Evolutionary conservation across 495 filamentous ascomycete genomes (phyloP), one percentile per base, ranked within the genome.

Genomic region (Penicillium macrosclerotiorum): DNA sequence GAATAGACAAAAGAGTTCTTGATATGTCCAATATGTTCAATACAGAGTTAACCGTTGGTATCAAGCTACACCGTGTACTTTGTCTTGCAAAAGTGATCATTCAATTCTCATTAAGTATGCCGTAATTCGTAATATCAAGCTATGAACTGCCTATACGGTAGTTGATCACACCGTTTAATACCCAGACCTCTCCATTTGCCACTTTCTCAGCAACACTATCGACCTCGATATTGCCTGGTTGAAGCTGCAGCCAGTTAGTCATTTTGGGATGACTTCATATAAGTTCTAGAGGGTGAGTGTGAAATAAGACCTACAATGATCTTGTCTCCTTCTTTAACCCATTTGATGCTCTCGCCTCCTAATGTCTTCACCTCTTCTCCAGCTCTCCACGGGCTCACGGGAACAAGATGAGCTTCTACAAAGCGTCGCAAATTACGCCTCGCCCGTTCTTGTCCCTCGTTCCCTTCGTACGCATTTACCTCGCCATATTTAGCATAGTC

Each of bases 131-230:
- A 14, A 39, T 26, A 18, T 54, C 39, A 39, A 35, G 33, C 16
- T 20, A 22, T n/a, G 34, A 26, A 23, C 29, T 41, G 12, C 13
- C 24, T 47, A 48, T 59, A 29, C 54, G 53, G 30, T 86, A 87
- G 45, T 86, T 87, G 33, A 87, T 69, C 24, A 83, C 84, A 3
- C 68, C 68, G 43, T 85, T 85, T 30, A 90, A 54, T 13, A 88
- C 76, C 85, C 85, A 89, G 22, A 95, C 81, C 63, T 96, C 86
- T 13, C 91, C 91, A 65, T 96, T 96, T 3, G 80, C 77, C 18
- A 94, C 90, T 38, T 75, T 72, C 56, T 84, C 80, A 0, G 81
- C 83, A 43, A 94, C 64, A 37, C 71, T 79, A 23, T 81, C 76
- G 13, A 96, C 85, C 57, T 89, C 80, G 19, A 95, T 79, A 47